These are phyloP conservation scores for Ascocoryne sarcoides DNA, from an alignment of 2,329 filamentous ascomycete species.

Conservation along the genomic window DNA sequence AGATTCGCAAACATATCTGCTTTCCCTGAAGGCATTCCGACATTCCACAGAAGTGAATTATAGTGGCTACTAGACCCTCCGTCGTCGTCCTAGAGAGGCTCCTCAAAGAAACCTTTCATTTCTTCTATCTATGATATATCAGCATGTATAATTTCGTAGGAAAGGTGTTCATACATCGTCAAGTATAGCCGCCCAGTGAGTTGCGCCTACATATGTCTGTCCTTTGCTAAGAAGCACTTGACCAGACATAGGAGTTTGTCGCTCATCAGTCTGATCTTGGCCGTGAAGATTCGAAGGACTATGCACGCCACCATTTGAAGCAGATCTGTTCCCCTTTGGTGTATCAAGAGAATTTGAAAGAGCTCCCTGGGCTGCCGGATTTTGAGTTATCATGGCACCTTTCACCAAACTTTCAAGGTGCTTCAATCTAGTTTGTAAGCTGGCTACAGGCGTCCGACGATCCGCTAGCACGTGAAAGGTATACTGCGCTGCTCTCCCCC, in stretches of 20 bases:
- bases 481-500: slow-evolving; percentile 38
- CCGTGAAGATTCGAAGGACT: background rate
- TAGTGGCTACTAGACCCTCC: slow-evolving; percentile 29
- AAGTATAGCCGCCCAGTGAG: slow-evolving; percentile 51
- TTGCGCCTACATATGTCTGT: slow-evolving; percentile 48
- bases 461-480: slow-evolving; percentile 40
- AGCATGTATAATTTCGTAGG: slow-evolving; percentile 1
- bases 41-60: slow-evolving; percentile 31
- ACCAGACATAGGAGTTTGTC: slow-evolving; percentile 17
- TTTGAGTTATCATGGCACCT: slow-evolving; percentile 35
- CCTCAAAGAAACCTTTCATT: slow-evolving; percentile 48
- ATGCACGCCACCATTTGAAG: background rate
- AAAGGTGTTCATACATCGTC: slow-evolving; percentile 39
- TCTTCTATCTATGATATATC: slow-evolving; percentile 43
- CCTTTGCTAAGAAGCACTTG: slow-evolving; percentile 37
- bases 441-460: slow-evolving; percentile 33
- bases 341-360: slow-evolving; percentile 1
- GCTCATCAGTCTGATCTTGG: slow-evolving; percentile 1
- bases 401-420: slow-evolving; percentile 51
- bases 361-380: background rate
- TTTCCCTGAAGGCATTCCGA: slow-evolving; percentile 32
- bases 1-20: slow-evolving; percentile 40
- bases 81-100: slow-evolving; percentile 30
- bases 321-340: background rate
- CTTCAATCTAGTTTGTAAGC: slow-evolving; percentile 45